Percentiles rank a stretch among this genome's conserved stretches.
Conservation (phyloP, 805 yeast genomes). For the Spathaspora boniae region DNA sequence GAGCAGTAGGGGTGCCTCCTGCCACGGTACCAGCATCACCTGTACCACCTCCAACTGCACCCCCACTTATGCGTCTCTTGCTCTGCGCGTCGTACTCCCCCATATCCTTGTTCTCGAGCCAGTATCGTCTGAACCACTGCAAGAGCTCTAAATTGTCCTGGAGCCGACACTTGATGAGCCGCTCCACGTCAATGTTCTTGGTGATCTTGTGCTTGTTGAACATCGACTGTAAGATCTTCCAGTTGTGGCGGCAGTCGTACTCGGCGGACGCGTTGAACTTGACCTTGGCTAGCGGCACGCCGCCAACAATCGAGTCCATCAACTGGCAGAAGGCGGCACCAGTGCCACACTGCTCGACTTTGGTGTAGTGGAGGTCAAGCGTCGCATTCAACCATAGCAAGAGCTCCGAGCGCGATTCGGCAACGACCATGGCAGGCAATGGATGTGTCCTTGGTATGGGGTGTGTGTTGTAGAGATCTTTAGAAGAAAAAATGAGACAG, state of each 20-base stretch:
- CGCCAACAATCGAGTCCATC: slow-evolving; percentile 79
- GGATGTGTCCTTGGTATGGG: too few relatives aligned
- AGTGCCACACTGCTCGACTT: slow-evolving; percentile 90
- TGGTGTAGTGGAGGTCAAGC: slow-evolving; percentile 59
- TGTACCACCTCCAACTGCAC: too few relatives aligned
- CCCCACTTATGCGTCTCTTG: too few relatives aligned
- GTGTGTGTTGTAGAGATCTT: not conserved
- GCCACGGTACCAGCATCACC: not conserved
- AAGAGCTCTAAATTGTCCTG: slow-evolving; percentile 93
- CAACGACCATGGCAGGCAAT: slow-evolving; percentile 8
- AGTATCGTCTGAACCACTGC: slow-evolving; percentile 84
- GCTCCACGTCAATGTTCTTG: slow-evolving; percentile 76
- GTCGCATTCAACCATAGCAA: slow-evolving; percentile 81
- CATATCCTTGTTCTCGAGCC: slow-evolving; percentile 74
- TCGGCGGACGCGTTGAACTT: slow-evolving; percentile 63
- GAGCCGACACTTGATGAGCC: slow-evolving; percentile 77
- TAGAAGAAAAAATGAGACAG: too few relatives aligned
- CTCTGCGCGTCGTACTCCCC: slow-evolving; percentile 60
- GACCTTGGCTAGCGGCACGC: slow-evolving; percentile 77
- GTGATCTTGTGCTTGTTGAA: slow-evolving; percentile 69
- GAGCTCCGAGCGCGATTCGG: slow-evolving; percentile 69
- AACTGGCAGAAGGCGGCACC: slow-evolving; percentile 96
- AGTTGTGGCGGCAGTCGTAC: slow-evolving; percentile 75
- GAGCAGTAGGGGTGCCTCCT: too few relatives aligned
- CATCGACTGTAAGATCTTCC: slow-evolving; percentile 80